phyloP scores from a whole-genome alignment of 768 basidiomycete genomes.

The Hydnum rufescens region DNA sequence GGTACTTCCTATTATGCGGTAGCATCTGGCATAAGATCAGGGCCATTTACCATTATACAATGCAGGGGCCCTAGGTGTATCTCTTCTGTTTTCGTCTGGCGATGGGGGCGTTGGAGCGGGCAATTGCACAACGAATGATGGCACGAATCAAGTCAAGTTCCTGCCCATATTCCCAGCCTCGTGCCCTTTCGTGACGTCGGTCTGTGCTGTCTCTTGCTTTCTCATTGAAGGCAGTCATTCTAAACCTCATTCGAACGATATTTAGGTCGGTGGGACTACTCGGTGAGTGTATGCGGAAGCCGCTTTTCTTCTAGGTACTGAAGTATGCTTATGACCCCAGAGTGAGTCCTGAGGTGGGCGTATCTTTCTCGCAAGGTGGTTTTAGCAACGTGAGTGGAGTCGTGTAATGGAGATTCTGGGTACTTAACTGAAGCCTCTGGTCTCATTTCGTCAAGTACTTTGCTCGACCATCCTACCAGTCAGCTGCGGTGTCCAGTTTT shows the following conservation, averaged over 20 bases:
- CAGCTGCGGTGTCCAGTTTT: background rate
- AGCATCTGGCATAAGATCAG: too few relatives aligned
- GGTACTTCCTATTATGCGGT: background rate
- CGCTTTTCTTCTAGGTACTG: too few relatives aligned
- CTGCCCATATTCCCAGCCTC: background rate
- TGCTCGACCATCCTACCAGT: background rate
- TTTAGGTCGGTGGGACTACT: background rate
- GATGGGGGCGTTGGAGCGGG: constrained; percentile 2
- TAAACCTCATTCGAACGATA: background rate
- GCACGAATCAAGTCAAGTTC: background rate
- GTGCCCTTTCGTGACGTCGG: background rate
- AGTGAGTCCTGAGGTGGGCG: constrained; percentile 5
- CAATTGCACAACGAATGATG: background rate
- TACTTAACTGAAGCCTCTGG: background rate
- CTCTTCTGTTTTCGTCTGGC: constrained; percentile 1
- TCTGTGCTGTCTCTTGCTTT: constrained; percentile 3
- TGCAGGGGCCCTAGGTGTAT: constrained; percentile 32
- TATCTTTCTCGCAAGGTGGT: constrained; percentile 7
- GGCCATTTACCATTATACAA: constrained; percentile 22
- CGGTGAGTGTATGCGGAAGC: constrained; percentile 2
- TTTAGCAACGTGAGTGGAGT: constrained; percentile 9
- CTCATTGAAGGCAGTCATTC: background rate
- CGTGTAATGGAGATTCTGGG: background rate
- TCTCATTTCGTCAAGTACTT: background rate
- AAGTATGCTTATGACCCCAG: too few relatives aligned